Base-by-base conservation (phyloP, 108 stramenopile genomes). In the Schizochytrium sp. region DNA sequence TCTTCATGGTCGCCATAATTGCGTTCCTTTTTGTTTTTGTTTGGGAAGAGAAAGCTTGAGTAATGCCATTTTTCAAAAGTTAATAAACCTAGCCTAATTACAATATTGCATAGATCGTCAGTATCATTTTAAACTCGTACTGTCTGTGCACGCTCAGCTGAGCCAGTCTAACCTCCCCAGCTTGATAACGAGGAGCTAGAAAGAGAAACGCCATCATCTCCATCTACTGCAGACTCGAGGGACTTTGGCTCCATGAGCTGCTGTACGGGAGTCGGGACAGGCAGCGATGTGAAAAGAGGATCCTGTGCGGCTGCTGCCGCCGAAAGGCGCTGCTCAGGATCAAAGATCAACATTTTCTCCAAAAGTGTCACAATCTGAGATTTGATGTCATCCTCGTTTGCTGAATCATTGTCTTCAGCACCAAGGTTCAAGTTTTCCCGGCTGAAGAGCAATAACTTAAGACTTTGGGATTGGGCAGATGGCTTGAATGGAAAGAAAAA, bases 121-220 rank as follows among this genome's bases (percentile, higher is more conserved):
- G 28, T 28, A 28, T 28, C 28, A 0, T 28, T 28, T 28, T 28
- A 28, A 28, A 28, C 28, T 28, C 28, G 28, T 28, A 28, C 28
- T 28, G 28, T 28, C 28, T 28, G 28, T 28, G 28, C 28, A 28
- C 28, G 28, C 28, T 28, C 28, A 60, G 59, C 19, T n/a, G 28
- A n/a, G 19, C 59, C 17, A 60, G 59, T 2, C 44, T 44, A 69
- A 8, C 28, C 64, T 12, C 64, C 64, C 64, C 64, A 69, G 44
- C 64, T 69, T 7, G 64, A 69, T 2, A 69, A 5, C 64, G 64
- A 69, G 5, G 64, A 69, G 64, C 64, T 69, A 38, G 64, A 69
- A 12, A 69, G 12, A 5, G 64, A 69, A 7, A n/a, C 59, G 59
- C 59, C 59, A n/a, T 1, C 28, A n/a, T n/a, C 28, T 17, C 59